These are phyloP conservation scores for Trichoderma breve DNA, from an alignment of 2,329 filamentous ascomycete species.

Conservation along the genomic window DNA sequence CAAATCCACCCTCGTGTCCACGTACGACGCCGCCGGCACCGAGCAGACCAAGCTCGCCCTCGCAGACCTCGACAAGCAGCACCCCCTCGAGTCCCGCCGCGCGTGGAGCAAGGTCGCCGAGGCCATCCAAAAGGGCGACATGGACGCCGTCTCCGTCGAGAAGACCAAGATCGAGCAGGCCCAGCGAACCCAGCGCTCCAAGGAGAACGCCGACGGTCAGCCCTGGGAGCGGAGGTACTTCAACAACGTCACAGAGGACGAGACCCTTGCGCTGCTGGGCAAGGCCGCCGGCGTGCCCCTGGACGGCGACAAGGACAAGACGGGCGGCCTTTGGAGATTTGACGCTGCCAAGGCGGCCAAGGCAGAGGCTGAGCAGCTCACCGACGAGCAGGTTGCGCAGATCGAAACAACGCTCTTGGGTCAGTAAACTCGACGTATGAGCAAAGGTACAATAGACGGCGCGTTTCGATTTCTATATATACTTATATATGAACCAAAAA, in stretches of 20 bases:
- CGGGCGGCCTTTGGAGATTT: conserved; percentile 60
- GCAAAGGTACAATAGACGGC: background rate
- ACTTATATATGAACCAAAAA: background rate
- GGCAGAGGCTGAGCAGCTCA: conserved; percentile 37
- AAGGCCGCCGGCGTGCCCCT: conserved; percentile 45
- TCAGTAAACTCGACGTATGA: conserved; percentile 28
- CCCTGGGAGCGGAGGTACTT: conserved; percentile 88
- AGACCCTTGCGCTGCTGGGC: conserved; percentile 46
- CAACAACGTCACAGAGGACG: conserved; percentile 49
- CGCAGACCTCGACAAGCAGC: conserved; percentile 72
- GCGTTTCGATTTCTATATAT: background rate
- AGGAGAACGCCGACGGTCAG: conserved; percentile 71
- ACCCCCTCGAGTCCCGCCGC: conserved; percentile 80
- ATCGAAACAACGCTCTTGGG: conserved; percentile 47
- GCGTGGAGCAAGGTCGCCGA: conserved; percentile 85
- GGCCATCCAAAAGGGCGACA: conserved; percentile 77
- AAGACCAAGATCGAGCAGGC: conserved; percentile 89
- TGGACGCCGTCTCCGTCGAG: conserved; percentile 73
- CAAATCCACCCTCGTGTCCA: conserved; percentile 50
- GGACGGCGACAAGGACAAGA: conserved; percentile 58
- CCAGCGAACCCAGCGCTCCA: conserved; percentile 70
- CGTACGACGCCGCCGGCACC: conserved; percentile 58
- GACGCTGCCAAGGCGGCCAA: conserved; percentile 48
- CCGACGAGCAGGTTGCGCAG: conserved; percentile 39
- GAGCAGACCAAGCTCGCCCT: conserved; percentile 67